Conservation (phyloP, 2,329 filamentous ascomycete species). For the Aspergillus latus region DNA sequence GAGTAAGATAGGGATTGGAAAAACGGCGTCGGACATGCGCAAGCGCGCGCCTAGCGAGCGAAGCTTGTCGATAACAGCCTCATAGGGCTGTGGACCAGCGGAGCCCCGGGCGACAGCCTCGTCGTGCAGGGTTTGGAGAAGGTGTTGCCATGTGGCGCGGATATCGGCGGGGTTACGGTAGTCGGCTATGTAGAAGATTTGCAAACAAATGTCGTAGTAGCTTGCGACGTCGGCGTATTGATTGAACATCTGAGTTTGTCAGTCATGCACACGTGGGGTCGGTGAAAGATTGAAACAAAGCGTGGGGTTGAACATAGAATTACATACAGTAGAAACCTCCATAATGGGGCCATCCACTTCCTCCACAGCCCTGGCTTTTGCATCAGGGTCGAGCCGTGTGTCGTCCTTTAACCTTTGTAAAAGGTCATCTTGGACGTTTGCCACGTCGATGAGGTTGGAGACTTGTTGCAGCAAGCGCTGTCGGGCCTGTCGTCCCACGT, state of each 20-base stretch:
- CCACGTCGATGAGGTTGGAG: constrained; percentile 82
- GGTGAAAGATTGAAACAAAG: background rate
- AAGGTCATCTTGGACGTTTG: constrained; percentile 91
- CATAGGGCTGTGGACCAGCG: constrained; percentile 44
- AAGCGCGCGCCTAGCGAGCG: constrained; percentile 58
- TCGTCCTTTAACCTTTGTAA: constrained; percentile 76
- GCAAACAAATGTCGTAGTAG: constrained; percentile 90
- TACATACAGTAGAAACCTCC: constrained; percentile 70
- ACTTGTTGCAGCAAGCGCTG: constrained; percentile 84
- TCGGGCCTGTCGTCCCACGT: constrained; percentile 74
- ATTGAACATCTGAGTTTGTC: constrained; percentile 72
- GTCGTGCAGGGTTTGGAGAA: constrained; percentile 71
- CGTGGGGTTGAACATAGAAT: constrained; percentile 1
- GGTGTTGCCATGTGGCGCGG: constrained; percentile 75
- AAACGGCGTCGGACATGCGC: constrained; percentile 56
- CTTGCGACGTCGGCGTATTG: constrained; percentile 83
- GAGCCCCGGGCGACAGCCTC: constrained; percentile 47
- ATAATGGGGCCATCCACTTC: constrained; percentile 77
- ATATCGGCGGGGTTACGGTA: constrained; percentile 87
- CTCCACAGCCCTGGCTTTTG: constrained; percentile 62
- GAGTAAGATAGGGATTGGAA: constrained; percentile 55
- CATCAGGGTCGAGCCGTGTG: constrained; percentile 63
- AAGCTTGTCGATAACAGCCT: constrained; percentile 54
- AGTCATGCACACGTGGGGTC: constrained; percentile 12
- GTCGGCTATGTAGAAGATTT: constrained; percentile 90